phyloP scores from a whole-genome alignment of 305 asterid species.

The Petunia hybrid region DNA sequence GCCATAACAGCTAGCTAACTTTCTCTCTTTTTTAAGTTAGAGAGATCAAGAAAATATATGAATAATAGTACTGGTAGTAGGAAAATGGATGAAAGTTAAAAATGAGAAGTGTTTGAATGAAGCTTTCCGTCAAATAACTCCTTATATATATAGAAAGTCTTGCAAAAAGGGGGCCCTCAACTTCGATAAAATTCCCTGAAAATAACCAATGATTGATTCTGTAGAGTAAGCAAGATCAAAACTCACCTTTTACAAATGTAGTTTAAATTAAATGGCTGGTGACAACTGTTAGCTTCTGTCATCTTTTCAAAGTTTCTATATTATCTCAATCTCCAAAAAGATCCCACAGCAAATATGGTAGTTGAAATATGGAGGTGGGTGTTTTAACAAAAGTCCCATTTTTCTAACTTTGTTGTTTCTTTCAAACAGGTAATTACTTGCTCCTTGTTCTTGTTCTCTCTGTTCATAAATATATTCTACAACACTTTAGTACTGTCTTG shows the following conservation, averaged over 20 bases:
- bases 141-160: slow-evolving; percentile 50
- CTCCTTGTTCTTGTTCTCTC: neutral
- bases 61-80: neutral
- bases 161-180: slow-evolving; percentile 39
- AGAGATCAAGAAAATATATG: neutral
- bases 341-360: slow-evolving; percentile 75
- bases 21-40: neutral
- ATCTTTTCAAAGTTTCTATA: slow-evolving; percentile 50
- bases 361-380: slow-evolving; percentile 55
- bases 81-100: neutral
- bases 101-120: slow-evolving; percentile 43
- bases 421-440: neutral
- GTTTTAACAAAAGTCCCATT: slow-evolving; percentile 19
- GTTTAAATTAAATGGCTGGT: slow-evolving; percentile 45
- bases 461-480: neutral
- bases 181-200: neutral
- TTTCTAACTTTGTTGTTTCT: slow-evolving; percentile 12
- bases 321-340: slow-evolving; percentile 66
- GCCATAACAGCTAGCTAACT: slow-evolving; percentile 49
- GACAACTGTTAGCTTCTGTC: slow-evolving; percentile 84
- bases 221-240: slow-evolving; percentile 62
- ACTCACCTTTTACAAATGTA: slow-evolving; percentile 43
- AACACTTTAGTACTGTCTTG: neutral
- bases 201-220: slow-evolving; percentile 65
- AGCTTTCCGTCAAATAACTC: slow-evolving; percentile 41